phyloP scores from a whole-genome alignment of 2,329 filamentous ascomycete genomes.

The Colletotrichum chlorophyti region DNA sequence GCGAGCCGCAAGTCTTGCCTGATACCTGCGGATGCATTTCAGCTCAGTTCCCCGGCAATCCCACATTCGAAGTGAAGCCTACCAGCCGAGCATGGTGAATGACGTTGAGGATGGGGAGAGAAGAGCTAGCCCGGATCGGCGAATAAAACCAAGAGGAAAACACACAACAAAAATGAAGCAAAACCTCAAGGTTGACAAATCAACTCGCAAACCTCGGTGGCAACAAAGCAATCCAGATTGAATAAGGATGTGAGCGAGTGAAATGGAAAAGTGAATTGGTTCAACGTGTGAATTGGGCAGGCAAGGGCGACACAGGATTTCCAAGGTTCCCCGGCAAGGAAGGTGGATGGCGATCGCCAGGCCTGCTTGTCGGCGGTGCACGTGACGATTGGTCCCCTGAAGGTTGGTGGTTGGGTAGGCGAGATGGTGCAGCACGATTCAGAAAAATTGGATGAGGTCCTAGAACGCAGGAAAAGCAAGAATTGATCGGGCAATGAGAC shows the following conservation, averaged over 20 bases:
- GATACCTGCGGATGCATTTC: constrained; percentile 68
- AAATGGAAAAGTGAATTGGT: constrained; percentile 7
- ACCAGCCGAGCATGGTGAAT: constrained; percentile 28
- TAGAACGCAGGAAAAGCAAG: neutral
- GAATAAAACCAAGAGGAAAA: neutral
- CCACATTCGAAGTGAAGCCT: neutral
- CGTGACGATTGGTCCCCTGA: constrained; percentile 13
- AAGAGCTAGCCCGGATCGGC: neutral
- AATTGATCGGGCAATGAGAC: too few species aligned
- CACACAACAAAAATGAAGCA: neutral
- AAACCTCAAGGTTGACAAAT: neutral
- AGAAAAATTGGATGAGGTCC: neutral
- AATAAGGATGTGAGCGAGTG: neutral
- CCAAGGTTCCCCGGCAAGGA: constrained; percentile 18
- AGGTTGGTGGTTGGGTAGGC: neutral
- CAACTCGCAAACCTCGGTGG: neutral
- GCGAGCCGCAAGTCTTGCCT: constrained; percentile 77
- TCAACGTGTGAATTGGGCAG: neutral
- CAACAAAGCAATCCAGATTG: neutral
- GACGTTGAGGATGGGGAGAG: neutral
- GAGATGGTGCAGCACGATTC: too few species aligned
- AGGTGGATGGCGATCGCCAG: constrained; percentile 20
- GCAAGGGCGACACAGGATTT: neutral
- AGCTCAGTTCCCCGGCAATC: neutral
- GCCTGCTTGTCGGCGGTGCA: constrained; percentile 14